Base-by-base conservation (phyloP, 2,329 filamentous ascomycete species). In the Pyricularia pennisetigena region DNA sequence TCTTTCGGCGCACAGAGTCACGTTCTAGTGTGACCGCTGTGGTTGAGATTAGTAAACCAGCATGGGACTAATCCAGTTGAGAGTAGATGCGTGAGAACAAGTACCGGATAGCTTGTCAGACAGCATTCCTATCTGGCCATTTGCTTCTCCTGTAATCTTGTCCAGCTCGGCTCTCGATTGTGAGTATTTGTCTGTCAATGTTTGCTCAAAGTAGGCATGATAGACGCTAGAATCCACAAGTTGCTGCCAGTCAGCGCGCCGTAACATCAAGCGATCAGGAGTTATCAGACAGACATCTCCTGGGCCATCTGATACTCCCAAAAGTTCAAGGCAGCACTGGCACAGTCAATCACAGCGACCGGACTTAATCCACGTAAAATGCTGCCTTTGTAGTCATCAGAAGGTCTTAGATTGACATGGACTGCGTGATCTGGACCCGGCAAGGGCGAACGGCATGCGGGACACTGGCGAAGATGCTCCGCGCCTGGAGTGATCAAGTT, bases 311-410 rank as follows among this genome's bases (percentile, higher is more conserved):
- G 93, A 73, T 97, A 97, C 32, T 87, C 89, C 90, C 93, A 97
- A 75, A 97, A 97, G 35, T 85, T 87, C 71, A 97, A 78, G 0
- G 90, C 93, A 72, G 91, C 85, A 5, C 90, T 88, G 26, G 92
- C 90, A 77, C 93, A 96, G 73, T 97, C 94, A 85, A 97, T 93
- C 71, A 97, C 91, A 32, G 89, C 83, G 41, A 85, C 89, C 0
- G 94, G 94, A 70, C 88, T 91, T 0, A 97, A 80, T 0, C 94
- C 94, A 74, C 91, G 93, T 12, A 97, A 82, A 0, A 96, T 86
- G 70, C 89, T 94, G 0, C 91, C 93, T 78, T 97, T 97, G 82
- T 95, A 97, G 72, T 96, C 93, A 74, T 97, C 94, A 0, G 88
- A 89, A 0, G 93, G 93, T 70, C 89, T 91, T 59, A 97, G 82